A percentile compares a stretch with the other conserved stretches of the same genome.
Evolutionary conservation across 2,329 filamentous ascomycete species (phyloP).

Genomic region (Apiospora kogelbergensis): DNA sequence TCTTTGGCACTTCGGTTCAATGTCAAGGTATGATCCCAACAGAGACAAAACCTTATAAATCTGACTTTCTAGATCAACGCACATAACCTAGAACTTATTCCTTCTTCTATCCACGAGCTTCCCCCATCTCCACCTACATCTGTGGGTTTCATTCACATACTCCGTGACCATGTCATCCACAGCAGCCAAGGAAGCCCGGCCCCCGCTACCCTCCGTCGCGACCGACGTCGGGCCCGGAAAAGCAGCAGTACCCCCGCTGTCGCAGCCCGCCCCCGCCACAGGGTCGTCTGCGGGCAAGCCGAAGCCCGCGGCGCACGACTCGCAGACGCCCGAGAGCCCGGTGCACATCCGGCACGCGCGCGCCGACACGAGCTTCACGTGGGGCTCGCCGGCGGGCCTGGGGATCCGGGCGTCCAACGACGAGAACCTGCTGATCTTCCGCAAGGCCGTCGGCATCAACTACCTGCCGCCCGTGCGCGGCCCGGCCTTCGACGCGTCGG

Average conservation of each 20-base stretch:
- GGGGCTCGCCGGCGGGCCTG: constrained; percentile 38
- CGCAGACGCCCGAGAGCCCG: background rate
- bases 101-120: too few relatives aligned
- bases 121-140: too few relatives aligned
- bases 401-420: constrained; percentile 33
- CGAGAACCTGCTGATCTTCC: constrained; percentile 42
- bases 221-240: background rate
- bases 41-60: too few relatives aligned
- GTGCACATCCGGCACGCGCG: constrained; percentile 17
- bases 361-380: constrained; percentile 31
- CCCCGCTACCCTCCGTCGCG: background rate
- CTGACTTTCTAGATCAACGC: too few relatives aligned
- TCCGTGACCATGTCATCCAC: background rate
- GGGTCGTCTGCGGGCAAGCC: background rate
- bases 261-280: background rate
- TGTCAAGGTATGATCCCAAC: too few relatives aligned
- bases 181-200: background rate
- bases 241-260: background rate
- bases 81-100: too few relatives aligned
- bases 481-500: constrained; percentile 39
- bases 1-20: too few relatives aligned
- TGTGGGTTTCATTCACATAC: too few relatives aligned
- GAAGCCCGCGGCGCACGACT: background rate
- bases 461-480: constrained; percentile 27
- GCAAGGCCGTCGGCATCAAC: constrained; percentile 44